These are phyloP conservation scores for Antrodiella citrinella DNA, from an alignment of 768 basidiomycete genomes.

Conservation along the genomic window DNA sequence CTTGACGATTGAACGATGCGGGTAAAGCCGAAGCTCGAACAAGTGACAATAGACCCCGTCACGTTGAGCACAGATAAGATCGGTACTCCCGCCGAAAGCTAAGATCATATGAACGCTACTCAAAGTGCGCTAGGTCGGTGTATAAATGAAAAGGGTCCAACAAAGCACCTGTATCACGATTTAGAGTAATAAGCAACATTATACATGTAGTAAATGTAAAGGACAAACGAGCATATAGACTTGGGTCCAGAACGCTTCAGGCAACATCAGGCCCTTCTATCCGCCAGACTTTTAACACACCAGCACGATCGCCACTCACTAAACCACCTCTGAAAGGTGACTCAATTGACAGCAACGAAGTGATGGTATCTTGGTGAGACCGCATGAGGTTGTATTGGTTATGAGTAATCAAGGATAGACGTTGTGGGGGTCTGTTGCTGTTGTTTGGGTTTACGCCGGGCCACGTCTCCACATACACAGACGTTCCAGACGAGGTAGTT, in stretches of 20 bases:
- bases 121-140: too few species aligned
- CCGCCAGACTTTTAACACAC: slow-evolving; percentile 87
- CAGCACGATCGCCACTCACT: slow-evolving; percentile 85
- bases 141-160: too few species aligned
- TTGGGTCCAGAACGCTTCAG: neutral
- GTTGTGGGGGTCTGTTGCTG: slow-evolving; percentile 61
- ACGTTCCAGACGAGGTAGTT: slow-evolving; percentile 30
- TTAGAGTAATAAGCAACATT: neutral
- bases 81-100: too few species aligned
- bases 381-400: slow-evolving; percentile 80
- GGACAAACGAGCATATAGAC: neutral
- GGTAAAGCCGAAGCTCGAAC: too few species aligned
- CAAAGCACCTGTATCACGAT: too few species aligned
- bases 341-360: slow-evolving; percentile 78
- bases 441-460: slow-evolving; percentile 35
- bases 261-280: slow-evolving; percentile 39
- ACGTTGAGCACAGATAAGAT: too few species aligned
- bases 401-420: slow-evolving; percentile 70
- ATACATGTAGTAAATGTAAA: neutral
- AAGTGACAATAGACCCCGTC: too few species aligned
- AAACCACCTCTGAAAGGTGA: slow-evolving; percentile 90
- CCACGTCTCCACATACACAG: slow-evolving; percentile 62
- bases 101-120: too few species aligned
- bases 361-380: slow-evolving; percentile 87
- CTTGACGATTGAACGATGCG: too few species aligned